Base-by-base conservation (phyloP, 2,329 filamentous ascomycete species). In the Lasiodiplodia hormozganensis region DNA sequence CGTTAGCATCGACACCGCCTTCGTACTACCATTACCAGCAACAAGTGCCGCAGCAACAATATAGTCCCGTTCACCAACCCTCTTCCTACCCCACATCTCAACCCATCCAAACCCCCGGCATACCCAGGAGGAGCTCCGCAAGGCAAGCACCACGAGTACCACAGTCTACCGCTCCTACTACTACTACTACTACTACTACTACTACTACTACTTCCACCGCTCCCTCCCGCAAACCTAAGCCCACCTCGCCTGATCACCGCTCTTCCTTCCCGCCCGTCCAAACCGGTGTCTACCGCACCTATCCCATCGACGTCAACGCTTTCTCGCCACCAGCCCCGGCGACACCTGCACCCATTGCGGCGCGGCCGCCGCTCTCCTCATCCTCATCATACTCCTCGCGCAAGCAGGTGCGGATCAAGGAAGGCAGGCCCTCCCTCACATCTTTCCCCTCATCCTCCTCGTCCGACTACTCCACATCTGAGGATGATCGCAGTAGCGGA, bases 211-310 rank as follows among this genome's bases (percentile, higher is more conserved):
- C 53, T 2, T n/a, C 40, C 2, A 18, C 16, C 16, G 16, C 36
- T 18, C 6, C 47, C 18, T n/a, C 47, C 47, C 12, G 21, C 18
- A 28, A 52, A 11, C 51, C 11, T 21, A 23, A 53, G 25, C 51
- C 23, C 4, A 6, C 54, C 16, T 40, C 28, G 1, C 18, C 25
- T 7, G 54, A 57, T 10, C n/a, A 21, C 43, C 31, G 31, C 28
- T 31, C 28, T 31, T 34, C 16, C 53, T 47, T 40, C 58, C 43
- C 47, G 16, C 62, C 62, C 62, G 23, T 25, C n/a, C 34, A 40
- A 23, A 49, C 40, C 7, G 62, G 62, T 49, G 21, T 52, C 49
- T 53, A 54, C 62, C 51, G 62, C 47, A 28, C 31, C 31, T 65
- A 54, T 21, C 51, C 47, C 23, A 21, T 54, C 34, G 28, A 49